phyloP scores from a whole-genome alignment of 371 early-diverging fungal species.

The Chytridium lagenaria region DNA sequence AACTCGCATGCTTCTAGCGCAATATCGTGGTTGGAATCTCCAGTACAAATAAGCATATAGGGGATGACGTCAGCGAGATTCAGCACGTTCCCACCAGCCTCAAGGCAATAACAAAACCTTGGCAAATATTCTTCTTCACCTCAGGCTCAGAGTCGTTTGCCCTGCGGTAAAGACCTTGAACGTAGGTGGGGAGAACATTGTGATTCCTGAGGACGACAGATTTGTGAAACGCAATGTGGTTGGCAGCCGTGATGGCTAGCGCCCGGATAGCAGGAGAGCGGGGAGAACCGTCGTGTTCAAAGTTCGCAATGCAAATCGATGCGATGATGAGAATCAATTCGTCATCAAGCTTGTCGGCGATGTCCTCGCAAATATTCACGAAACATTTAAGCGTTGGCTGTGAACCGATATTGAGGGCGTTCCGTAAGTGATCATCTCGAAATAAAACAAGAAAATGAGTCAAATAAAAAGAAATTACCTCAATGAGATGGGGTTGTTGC shows the following conservation, averaged over 20 bases:
- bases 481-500: constrained; percentile 70
- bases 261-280: constrained; percentile 68
- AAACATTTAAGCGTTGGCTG: constrained; percentile 87
- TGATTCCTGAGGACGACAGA: constrained; percentile 70
- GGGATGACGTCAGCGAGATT: constrained; percentile 83
- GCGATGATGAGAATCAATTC: constrained; percentile 84
- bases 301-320: constrained; percentile 81
- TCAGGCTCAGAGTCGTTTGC: constrained; percentile 80
- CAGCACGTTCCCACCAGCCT: constrained; percentile 78
- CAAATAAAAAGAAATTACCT: constrained; percentile 57
- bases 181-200: constrained; percentile 69
- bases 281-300: constrained; percentile 65
- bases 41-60: constrained; percentile 92
- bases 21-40: constrained; percentile 76
- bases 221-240: constrained; percentile 78
- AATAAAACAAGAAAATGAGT: not conserved
- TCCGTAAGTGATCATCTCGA: not conserved
- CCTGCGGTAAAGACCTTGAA: constrained; percentile 78
- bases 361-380: constrained; percentile 93
- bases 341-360: constrained; percentile 70
- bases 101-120: constrained; percentile 87
- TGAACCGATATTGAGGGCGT: no score
- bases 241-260: constrained; percentile 76
- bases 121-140: constrained; percentile 91
- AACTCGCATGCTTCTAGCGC: constrained; percentile 97